Conservation (phyloP, 2,329 filamentous ascomycete species). For the Capronia americana region DNA sequence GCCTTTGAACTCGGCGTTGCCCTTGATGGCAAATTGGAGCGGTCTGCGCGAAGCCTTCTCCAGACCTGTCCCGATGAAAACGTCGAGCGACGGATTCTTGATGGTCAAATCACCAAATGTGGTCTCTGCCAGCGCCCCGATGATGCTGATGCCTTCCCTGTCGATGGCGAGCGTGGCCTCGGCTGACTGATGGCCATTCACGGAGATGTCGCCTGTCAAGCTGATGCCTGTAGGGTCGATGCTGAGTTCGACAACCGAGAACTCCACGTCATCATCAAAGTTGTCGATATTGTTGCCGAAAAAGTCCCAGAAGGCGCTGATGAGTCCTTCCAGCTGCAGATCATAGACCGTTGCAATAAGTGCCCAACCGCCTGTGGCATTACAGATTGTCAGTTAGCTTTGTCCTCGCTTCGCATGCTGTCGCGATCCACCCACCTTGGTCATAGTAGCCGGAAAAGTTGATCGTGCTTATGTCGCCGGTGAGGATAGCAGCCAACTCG, state of each 20-base stretch:
- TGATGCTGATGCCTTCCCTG: constrained; percentile 1
- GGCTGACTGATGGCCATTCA: background rate
- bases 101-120: background rate
- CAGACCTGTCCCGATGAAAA: constrained; percentile 2
- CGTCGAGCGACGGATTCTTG: constrained; percentile 5
- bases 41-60: background rate
- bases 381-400: background rate
- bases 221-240: constrained; percentile 6
- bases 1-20: constrained; percentile 1
- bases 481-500: background rate
- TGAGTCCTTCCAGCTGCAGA: background rate
- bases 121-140: background rate
- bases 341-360: constrained; percentile 1
- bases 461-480: background rate
- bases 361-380: background rate
- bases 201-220: constrained; percentile 3
- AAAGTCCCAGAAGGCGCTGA: constrained; percentile 1
- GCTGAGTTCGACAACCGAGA: background rate
- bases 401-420: background rate
- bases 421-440: background rate
- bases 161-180: constrained; percentile 2
- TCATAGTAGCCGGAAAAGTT: constrained; percentile 6
- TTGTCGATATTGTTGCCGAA: background rate
- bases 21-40: constrained; percentile 5
- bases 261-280: constrained; percentile 1